Evolutionary conservation across 2,329 filamentous ascomycete species (phyloP), one percentile per base, ranked within the genome.

Genomic region (Endoconidiophora polonica): DNA sequence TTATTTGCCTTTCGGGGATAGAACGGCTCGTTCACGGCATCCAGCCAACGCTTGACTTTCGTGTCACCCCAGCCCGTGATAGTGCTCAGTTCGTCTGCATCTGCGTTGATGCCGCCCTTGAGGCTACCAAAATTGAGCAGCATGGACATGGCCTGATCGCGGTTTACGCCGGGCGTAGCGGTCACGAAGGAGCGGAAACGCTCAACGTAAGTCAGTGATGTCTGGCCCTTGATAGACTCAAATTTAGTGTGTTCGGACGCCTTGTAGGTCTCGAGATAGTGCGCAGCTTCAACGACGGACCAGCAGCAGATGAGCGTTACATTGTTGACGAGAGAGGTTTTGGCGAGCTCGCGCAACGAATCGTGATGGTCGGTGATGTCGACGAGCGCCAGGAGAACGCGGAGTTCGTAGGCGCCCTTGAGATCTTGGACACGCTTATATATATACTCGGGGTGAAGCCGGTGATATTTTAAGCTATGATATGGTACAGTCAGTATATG

Each of bases 321-420:
- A 57, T 94, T 88, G 63, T 95, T 94, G 64, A 96, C 79, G 23
- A 96, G 66, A 12, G 84, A 88, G 2, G 88, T 94, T 64, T 96
- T 96, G 54, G 86, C 86, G 7, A 98, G 72, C 61, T 96, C 91
- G 57, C 84, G 86, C 47, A 98, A 66, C 3, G 81, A 76, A 52
- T 94, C 87, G 64, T 96, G 86, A 59, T 96, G 91, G 60, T 94
- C 94, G 22, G 82, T 78, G 48, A 98, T 94, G 63, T 98, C 91
- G 23, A 96, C 88, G 77, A 96, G 87, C 18, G 82, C 80, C 45
- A 98, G 73, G 24, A 98, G 68, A 48, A 98, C 73, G 44, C 91
- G 84, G 18, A 98, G 73, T 56, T 80, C 82, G 67, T 93, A 96
- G 65, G 84, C 86, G 46, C 84, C 85, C 47, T 84, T 84, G 3